Conservation (phyloP, 2,329 filamentous ascomycete genomes). For the Botryosphaeria agaves region DNA sequence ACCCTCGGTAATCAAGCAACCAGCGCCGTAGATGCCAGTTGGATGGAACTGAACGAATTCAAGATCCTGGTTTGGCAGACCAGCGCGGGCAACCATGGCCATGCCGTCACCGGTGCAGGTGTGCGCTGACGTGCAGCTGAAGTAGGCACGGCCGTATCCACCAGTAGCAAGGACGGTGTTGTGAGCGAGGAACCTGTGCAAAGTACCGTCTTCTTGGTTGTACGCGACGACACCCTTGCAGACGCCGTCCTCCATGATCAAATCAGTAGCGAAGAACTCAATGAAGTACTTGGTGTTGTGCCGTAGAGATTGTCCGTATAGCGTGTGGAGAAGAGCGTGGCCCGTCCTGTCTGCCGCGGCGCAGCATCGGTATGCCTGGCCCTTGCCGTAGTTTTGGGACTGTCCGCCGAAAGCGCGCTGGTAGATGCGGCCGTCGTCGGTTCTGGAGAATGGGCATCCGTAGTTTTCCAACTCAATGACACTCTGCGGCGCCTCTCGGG, state of each 20-base stretch:
- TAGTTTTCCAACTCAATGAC: constrained; percentile 96
- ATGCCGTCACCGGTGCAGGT: constrained; percentile 98
- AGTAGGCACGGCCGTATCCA: constrained; percentile 95
- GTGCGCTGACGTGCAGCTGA: constrained; percentile 94
- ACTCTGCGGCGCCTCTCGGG: constrained; percentile 75
- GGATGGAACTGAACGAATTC: constrained; percentile 99
- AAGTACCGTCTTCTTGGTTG: constrained; percentile 96
- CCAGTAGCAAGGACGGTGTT: constrained; percentile 95
- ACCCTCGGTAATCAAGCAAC: constrained; percentile 94
- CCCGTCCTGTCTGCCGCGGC: constrained; percentile 93
- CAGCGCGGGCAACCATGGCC: constrained; percentile 97
- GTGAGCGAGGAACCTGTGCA: constrained; percentile 92
- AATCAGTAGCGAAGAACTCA: constrained; percentile 91
- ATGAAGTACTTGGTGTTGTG: constrained; percentile 99
- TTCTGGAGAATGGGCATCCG: constrained; percentile 91
- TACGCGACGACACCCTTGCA: constrained; percentile 95
- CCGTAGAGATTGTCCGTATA: constrained; percentile 90
- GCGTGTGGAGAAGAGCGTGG: constrained; percentile 92
- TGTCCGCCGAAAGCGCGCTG: constrained; percentile 98
- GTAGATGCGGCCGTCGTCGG: constrained; percentile 87
- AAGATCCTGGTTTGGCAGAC: constrained; percentile 95
- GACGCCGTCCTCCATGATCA: constrained; percentile 94
- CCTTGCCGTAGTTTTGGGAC: constrained; percentile 87
- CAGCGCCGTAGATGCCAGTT: constrained; percentile 96
- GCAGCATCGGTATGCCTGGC: constrained; percentile 94